phyloP scores from a whole-genome alignment of 1,139 yeast genomes.

The Candida labiduridarum region DNA sequence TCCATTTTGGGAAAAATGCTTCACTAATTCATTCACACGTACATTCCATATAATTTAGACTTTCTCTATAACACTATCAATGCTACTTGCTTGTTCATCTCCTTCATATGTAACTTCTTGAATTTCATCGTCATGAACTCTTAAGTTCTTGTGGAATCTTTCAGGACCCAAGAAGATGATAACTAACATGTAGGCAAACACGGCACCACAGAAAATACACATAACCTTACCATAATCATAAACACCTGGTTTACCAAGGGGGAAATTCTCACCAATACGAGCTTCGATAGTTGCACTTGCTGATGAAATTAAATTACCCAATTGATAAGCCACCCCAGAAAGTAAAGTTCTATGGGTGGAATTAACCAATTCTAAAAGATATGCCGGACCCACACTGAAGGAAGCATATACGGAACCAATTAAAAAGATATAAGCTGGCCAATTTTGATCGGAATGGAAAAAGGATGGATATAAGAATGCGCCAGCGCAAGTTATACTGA shows the following conservation, averaged over 20 bases:
- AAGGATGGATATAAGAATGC: conserved; percentile 39
- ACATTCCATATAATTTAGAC: neutral
- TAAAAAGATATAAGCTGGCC: conserved; percentile 31
- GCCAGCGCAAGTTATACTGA: conserved; percentile 32
- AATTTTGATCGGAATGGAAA: conserved; percentile 29
- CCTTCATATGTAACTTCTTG: neutral
- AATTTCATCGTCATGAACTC: conserved; percentile 5
- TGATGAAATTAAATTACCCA: conserved; percentile 41
- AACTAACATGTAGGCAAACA: conserved; percentile 32
- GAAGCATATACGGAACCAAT: conserved; percentile 37
- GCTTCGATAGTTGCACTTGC: conserved; percentile 44
- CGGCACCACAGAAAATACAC: conserved; percentile 42
- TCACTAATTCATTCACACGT: neutral
- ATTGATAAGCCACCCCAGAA: conserved; percentile 41
- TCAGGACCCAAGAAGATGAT: conserved; percentile 38
- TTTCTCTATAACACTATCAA: conserved; percentile 4
- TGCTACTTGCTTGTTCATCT: neutral
- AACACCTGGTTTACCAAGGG: conserved; percentile 22
- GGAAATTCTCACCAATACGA: conserved; percentile 32
- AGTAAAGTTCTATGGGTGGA: conserved; percentile 38
- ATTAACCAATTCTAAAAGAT: conserved; percentile 39
- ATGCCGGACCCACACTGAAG: conserved; percentile 42
- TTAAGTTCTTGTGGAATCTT: conserved; percentile 21
- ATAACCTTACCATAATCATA: conserved; percentile 41
- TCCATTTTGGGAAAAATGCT: neutral